Base-by-base conservation (phyloP, 805 yeast species). In the Wickerhamomyces silvicola region DNA sequence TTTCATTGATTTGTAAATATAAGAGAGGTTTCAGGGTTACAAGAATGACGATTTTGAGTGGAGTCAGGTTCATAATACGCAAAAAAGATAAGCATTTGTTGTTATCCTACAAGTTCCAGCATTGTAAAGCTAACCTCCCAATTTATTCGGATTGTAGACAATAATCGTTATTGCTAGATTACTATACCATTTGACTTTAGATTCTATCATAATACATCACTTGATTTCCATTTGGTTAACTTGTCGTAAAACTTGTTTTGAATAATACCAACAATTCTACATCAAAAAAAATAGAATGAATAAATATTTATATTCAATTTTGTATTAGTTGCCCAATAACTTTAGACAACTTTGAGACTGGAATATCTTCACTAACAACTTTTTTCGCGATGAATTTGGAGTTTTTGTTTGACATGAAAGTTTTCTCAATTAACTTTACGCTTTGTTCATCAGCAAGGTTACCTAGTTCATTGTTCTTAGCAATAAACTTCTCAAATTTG, bases 321-420 rank as follows among this genome's bases (percentile, higher is more conserved):
- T 37, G 34, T 14, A 38, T 19, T 9, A 43, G 23, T 22, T 36
- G 32, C 4, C 34, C 43, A 31, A 49, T 31, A 19, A 50, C 50
- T 31, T 49, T 50, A 8, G 52, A 33, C 8, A 50, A 37, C 33
- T 41, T 50, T 4, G 43, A 26, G 7, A 48, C 39, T 22, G 47
- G 40, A 8, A 50, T 46, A 6, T 45, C 52, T 35, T 50, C 56
- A 7, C 43, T 32, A 16, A 33, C 39, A 20, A 29, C 41, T 16
- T 46, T 48, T 7, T 21, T 41, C 22, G 32, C 31, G 16, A 43
- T 18, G 25, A 49, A 48, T 18, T 46, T 40, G n/a, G 56, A 34
- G 10, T 22, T 26, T 32, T 48, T 48, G 39, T 45, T 50, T 24
- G 30, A 22, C 30, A 28, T 23, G 33, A 39, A 48, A 2, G 46